Conservation (phyloP, 2,329 filamentous ascomycete genomes). For the Aspergillus melleus region DNA sequence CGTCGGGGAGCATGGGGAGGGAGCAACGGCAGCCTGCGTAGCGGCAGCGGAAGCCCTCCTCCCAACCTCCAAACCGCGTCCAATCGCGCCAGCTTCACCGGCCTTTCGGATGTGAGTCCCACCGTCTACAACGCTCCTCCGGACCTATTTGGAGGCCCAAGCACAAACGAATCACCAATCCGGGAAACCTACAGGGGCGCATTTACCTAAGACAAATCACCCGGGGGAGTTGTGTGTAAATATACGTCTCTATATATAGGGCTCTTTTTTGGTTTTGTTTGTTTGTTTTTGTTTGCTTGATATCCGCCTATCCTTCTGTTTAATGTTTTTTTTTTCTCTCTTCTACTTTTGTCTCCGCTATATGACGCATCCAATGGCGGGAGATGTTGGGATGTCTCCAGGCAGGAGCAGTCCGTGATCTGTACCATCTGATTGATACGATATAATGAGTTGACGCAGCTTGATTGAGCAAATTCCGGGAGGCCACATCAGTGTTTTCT, state of each 20-base stretch:
- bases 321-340: background rate
- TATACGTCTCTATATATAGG: background rate
- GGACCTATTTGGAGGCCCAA: slow-evolving; percentile 17
- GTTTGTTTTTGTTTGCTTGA: background rate
- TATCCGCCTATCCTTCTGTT: background rate
- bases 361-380: too few relatives aligned
- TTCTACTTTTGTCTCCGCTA: background rate
- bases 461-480: background rate
- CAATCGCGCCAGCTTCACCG: slow-evolving; percentile 37
- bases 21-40: slow-evolving; percentile 71
- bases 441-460: background rate
- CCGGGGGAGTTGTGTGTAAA: background rate
- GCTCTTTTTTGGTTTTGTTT: background rate
- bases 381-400: too few relatives aligned
- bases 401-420: background rate
- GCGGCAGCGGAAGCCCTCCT: slow-evolving; percentile 46
- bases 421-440: background rate
- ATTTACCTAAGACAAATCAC: background rate
- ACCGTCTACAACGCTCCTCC: slow-evolving; percentile 22
- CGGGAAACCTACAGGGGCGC: slow-evolving; percentile 10
- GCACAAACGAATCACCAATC: slow-evolving; percentile 18
- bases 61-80: slow-evolving; percentile 36
- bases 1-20: slow-evolving; percentile 78
- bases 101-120: slow-evolving; percentile 35
- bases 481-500: background rate